phyloP scores from a whole-genome alignment of 176 grass and related monocot species.

The Rhynchospora pubera region DNA sequence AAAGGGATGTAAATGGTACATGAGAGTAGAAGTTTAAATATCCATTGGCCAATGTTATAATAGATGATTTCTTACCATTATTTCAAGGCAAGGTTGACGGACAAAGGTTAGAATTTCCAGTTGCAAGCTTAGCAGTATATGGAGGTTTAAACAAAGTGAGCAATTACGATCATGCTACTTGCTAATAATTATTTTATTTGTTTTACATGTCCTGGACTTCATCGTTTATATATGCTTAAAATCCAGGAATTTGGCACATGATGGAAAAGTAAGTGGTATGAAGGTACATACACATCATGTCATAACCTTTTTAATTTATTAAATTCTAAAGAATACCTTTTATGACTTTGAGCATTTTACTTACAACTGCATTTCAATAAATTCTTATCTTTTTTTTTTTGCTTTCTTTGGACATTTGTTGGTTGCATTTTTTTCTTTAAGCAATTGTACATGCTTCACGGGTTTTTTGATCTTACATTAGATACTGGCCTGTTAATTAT shows the following conservation, averaged over 20 bases:
- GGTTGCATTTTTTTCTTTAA: not conserved
- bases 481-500: not conserved
- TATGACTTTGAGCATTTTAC: not conserved
- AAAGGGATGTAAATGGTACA: too few species aligned
- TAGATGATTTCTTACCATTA: too few species aligned
- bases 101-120: constrained; percentile 16
- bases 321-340: not conserved
- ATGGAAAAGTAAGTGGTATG: constrained; percentile 23
- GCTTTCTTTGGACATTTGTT: not conserved
- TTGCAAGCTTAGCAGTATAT: constrained; percentile 50
- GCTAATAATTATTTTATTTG: not conserved
- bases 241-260: constrained; percentile 63
- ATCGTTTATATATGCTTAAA: constrained; percentile 15
- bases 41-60: too few species aligned
- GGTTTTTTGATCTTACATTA: not conserved
- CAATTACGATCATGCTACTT: not conserved
- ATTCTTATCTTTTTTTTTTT: not conserved
- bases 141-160: constrained; percentile 59
- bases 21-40: too few species aligned
- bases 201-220: not conserved
- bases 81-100: constrained; percentile 36
- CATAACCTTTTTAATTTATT: not conserved
- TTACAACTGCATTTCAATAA: not conserved
- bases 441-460: not conserved
- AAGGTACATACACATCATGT: constrained; percentile 24